Percentiles rank a stretch among this genome's conserved stretches.
These are phyloP conservation scores for Bolboschoenus planiculmis DNA, from an alignment of 176 grass and related monocot species.

Conservation along the genomic window DNA sequence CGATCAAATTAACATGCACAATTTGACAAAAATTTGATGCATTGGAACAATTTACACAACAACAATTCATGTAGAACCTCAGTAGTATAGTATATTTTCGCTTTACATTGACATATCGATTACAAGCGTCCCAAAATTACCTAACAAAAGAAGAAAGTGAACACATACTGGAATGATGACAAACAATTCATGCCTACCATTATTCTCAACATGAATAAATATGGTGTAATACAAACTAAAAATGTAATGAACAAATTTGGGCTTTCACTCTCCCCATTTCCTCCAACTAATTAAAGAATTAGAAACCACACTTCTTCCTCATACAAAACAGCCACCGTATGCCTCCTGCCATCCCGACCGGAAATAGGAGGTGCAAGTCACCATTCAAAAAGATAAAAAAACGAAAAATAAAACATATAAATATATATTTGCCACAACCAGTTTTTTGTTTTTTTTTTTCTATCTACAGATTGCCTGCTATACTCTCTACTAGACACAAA, in stretches of 20 bases:
- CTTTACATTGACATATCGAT: not conserved
- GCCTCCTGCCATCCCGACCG: not conserved
- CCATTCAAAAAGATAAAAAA: slow-evolving; percentile 17
- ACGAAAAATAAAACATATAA: slow-evolving; percentile 15
- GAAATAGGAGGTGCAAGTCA: slow-evolving; percentile 19
- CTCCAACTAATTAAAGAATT: slow-evolving; percentile 28
- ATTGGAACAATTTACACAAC: not conserved
- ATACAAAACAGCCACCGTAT: slow-evolving; percentile 3
- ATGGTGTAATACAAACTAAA: slow-evolving; percentile 23
- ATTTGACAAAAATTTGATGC: not conserved
- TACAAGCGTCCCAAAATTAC: slow-evolving; percentile 17
- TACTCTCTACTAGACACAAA: slow-evolving; percentile 9
- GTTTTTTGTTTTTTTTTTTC: slow-evolving; percentile 2
- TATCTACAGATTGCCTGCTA: slow-evolving; percentile 30
- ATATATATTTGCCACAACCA: slow-evolving; percentile 18
- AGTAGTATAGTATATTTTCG: not conserved
- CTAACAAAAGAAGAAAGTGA: not conserved
- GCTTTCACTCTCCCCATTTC: slow-evolving; percentile 13
- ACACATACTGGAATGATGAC: not conserved
- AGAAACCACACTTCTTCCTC: not conserved
- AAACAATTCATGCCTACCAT: slow-evolving; percentile 12
- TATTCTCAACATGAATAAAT: slow-evolving; percentile 22
- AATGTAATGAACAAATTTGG: slow-evolving; percentile 32
- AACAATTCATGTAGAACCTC: not conserved
- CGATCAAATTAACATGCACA: not conserved